Conservation (phyloP, 2,329 filamentous ascomycete species). For the Mycocentrospora acerina region DNA sequence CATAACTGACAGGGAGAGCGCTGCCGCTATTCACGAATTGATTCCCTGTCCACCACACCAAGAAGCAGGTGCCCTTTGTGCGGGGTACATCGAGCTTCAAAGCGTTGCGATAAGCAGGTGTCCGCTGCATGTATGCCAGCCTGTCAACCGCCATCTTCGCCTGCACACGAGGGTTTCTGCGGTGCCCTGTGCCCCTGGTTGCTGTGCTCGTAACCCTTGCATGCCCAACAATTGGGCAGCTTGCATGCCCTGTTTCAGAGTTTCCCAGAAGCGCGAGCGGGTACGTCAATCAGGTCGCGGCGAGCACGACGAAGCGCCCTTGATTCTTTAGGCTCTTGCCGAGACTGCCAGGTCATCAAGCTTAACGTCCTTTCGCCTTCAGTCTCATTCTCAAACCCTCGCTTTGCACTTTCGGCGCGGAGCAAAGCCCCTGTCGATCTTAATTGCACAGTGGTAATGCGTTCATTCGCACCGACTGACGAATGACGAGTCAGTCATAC, state of each 20-base stretch:
- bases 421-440: too few relatives aligned
- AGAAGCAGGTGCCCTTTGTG: constrained; percentile 4
- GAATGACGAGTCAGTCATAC: too few relatives aligned
- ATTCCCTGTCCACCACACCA: not conserved
- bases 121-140: constrained; percentile 6
- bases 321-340: not conserved
- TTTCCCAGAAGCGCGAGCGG: too few relatives aligned
- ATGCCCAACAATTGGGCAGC: constrained; percentile 7
- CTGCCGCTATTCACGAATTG: not conserved
- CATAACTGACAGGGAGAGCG: not conserved
- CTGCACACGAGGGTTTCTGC: not conserved
- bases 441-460: too few relatives aligned
- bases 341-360: too few relatives aligned
- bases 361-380: too few relatives aligned
- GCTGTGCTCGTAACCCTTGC: constrained; percentile 16
- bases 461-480: too few relatives aligned
- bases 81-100: not conserved
- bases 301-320: constrained; percentile 18
- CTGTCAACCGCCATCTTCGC: constrained; percentile 1
- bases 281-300: constrained; percentile 2
- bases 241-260: too few relatives aligned
- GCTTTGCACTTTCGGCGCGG: too few relatives aligned
- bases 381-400: too few relatives aligned
- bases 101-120: constrained; percentile 1
- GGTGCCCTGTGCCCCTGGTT: constrained; percentile 1